A percentile compares a stretch with the other conserved stretches of the same genome.
phyloP scores from a whole-genome alignment of 768 basidiomycete genomes.

The Rubroboletus satanas region DNA sequence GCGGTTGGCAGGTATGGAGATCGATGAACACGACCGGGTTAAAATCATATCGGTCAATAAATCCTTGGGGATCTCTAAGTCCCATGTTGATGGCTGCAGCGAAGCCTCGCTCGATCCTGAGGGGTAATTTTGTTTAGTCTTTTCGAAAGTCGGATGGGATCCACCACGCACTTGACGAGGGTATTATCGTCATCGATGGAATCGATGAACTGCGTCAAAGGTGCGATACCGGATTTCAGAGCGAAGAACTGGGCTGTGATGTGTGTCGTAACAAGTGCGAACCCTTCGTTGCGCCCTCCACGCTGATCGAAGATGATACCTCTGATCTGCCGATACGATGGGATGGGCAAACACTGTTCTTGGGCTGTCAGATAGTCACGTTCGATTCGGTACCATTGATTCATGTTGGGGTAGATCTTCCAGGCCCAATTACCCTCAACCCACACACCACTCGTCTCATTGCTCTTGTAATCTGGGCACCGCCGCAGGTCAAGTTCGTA shows the following conservation, averaged over 20 bases:
- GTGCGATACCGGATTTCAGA: neutral
- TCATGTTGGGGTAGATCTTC: neutral
- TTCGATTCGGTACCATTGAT: neutral
- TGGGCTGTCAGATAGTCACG: neutral
- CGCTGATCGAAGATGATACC: neutral
- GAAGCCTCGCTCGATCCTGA: neutral
- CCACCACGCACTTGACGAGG: neutral
- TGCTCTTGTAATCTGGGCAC: neutral
- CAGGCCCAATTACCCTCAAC: neutral
- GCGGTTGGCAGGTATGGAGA: neutral
- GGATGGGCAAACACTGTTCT: neutral
- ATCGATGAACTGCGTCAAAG: neutral
- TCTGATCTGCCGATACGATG: fast-evolving
- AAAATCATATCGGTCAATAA: neutral
- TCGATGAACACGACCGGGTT: neutral
- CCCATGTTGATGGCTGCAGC: neutral
- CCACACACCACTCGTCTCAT: neutral
- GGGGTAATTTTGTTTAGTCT: neutral
- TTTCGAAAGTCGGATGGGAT: neutral
- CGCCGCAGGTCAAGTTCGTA: neutral
- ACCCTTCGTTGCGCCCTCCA: fast-evolving
- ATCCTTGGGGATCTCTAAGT: neutral
- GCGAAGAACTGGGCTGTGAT: neutral
- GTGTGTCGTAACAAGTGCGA: neutral
- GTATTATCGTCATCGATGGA: neutral